Evolutionary conservation across 1,284 basidiomycete genomes (phyloP), one percentile per base, ranked within the genome.

Genomic region (Heterobasidion annosum): DNA sequence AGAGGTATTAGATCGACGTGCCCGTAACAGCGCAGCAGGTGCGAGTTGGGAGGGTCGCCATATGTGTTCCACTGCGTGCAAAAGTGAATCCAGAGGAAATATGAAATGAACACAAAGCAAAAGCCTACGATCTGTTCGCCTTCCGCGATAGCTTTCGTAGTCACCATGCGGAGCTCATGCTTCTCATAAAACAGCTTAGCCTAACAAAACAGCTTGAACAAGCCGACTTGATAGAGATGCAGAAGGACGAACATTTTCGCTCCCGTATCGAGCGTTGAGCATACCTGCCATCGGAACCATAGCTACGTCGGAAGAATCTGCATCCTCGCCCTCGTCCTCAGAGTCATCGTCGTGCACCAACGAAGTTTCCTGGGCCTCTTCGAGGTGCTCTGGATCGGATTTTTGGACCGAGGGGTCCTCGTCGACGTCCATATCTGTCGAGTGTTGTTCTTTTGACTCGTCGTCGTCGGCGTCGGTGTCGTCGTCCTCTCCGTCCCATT

Each of bases 251-350:
- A 92, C 94, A 61, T 97, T 98, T 68, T 93, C 89, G 34, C 79
- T 80, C n/a, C 82, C 86, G 66, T 83, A 92, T 54, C 84, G 81
- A 6, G 94, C 94, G 62, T 96, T 97, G 51, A 96, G 75, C 77
- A 98, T 86, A 68, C 98, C 96, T 1, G 96, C 97, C 77, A 99
- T 87, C 0, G 96, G 96, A 1, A 98, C 90, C 94, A 99, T 97
- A 0, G 91, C 85, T 9, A 93, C 85, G 59, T 91, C 83, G 1
- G 79, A 75, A 1, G 83, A 72, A 54, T 88, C 81, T 5, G 3
- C 25, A 51, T 84, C 83, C 2, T 70, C 75, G 9, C 84, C 83
- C 10, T 83, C 81, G 3, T 83, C 82, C 1, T 81, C 76, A 10
- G 73, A 69, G 15, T 65, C 66, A 6, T 66, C 57, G 12, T 56